phyloP scores from a whole-genome alignment of 352 stramenopile genomes.

The Globisporangium cederbergense region DNA sequence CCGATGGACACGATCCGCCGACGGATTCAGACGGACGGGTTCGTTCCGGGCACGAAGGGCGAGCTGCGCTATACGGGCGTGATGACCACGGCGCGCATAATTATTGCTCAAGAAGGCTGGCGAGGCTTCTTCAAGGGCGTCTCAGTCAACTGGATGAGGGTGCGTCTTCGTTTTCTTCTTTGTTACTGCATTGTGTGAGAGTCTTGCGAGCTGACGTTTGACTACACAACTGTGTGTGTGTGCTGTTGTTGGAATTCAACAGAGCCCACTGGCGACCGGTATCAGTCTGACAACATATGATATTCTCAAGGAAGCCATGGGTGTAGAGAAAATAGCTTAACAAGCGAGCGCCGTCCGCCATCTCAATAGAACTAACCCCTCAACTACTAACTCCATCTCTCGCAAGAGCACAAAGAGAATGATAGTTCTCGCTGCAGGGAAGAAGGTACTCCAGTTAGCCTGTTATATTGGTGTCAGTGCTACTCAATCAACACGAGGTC shows the following conservation, averaged over 20 bases:
- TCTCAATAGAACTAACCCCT: slow-evolving; percentile 37
- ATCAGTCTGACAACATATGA: slow-evolving; percentile 88
- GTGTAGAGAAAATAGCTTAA: slow-evolving; percentile 58
- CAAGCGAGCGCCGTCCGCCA: background rate
- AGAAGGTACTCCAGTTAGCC: background rate
- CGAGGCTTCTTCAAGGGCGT: slow-evolving; percentile 85
- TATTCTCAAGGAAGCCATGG: slow-evolving; percentile 83
- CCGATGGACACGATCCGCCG: slow-evolving; percentile 83
- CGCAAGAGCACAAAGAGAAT: background rate
- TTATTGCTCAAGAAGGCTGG: slow-evolving; percentile 73
- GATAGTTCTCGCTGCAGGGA: background rate
- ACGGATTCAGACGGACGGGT: slow-evolving; percentile 82
- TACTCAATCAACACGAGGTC: slow-evolving; percentile 29
- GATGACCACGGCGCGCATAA: slow-evolving; percentile 59
- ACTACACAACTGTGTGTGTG: background rate
- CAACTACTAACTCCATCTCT: slow-evolving; percentile 4
- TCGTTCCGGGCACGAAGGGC: slow-evolving; percentile 41
- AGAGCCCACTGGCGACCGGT: slow-evolving; percentile 82
- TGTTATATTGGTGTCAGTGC: background rate
- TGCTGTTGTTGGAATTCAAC: slow-evolving; percentile 5
- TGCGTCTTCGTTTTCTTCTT: slow-evolving; percentile 28
- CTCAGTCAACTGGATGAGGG: slow-evolving; percentile 84
- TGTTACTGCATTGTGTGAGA: background rate
- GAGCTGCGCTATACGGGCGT: slow-evolving; percentile 70
- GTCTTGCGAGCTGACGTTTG: background rate